Evolutionary conservation across 2,329 filamentous ascomycete genomes (phyloP).

Genomic region (Xylaria sp.): DNA sequence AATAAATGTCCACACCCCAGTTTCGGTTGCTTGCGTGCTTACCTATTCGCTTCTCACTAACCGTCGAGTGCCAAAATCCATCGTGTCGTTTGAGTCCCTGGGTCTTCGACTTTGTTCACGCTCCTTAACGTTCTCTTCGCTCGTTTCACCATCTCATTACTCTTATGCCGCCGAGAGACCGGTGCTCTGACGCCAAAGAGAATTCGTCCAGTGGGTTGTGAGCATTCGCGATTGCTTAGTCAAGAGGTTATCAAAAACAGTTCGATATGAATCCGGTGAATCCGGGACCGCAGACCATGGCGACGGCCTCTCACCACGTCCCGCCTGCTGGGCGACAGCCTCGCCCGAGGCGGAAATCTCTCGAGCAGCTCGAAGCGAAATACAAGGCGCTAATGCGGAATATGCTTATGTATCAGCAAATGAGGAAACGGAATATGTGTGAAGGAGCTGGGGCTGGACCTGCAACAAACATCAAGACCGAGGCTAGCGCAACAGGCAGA

Average conservation of each 20-base stretch:
- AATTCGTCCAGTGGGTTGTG: slow-evolving; percentile 1
- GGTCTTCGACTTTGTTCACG: slow-evolving; percentile 12
- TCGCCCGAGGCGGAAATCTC: slow-evolving; percentile 38
- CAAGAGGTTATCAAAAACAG: slow-evolving; percentile 10
- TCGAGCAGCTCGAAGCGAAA: slow-evolving; percentile 41
- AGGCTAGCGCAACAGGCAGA: slow-evolving; percentile 20
- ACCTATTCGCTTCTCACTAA: slow-evolving; percentile 29
- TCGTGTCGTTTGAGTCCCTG: slow-evolving; percentile 10
- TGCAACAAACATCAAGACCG: slow-evolving; percentile 23
- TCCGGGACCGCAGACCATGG: slow-evolving; percentile 25
- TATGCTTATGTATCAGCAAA: slow-evolving; percentile 42
- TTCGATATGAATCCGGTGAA: slow-evolving; percentile 25
- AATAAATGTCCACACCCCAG: slow-evolving; percentile 36
- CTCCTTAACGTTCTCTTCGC: slow-evolving; percentile 17
- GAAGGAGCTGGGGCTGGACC: slow-evolving; percentile 15
- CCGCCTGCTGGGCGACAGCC: slow-evolving; percentile 34
- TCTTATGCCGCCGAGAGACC: slow-evolving; percentile 9
- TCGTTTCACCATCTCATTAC: slow-evolving; percentile 21
- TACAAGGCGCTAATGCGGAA: slow-evolving; percentile 45
- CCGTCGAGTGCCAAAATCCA: slow-evolving; percentile 7
- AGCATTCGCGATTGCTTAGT: slow-evolving; percentile 5
- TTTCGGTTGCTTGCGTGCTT: slow-evolving; percentile 14
- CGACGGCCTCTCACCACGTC: slow-evolving; percentile 22
- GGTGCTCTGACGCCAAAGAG: slow-evolving; percentile 22
- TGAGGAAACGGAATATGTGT: slow-evolving; percentile 30